Conservation (phyloP, 2,329 filamentous ascomycete species). For the Coniochaeta pulveracea region DNA sequence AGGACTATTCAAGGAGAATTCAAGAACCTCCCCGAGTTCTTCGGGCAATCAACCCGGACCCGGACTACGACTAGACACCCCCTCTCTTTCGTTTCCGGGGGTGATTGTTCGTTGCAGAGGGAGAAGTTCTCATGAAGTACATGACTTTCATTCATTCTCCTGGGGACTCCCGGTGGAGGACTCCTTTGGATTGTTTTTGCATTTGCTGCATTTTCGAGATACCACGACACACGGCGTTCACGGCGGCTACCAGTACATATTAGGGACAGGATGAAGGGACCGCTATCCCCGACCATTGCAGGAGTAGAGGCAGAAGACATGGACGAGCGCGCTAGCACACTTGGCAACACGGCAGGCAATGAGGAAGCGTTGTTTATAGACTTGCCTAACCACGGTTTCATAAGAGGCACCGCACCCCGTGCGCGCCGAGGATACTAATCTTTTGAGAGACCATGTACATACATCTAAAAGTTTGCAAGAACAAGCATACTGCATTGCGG, state of each 20-base stretch:
- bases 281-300: neutral
- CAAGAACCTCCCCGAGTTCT: conserved; percentile 40
- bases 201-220: conserved; percentile 29
- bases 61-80: conserved; percentile 21
- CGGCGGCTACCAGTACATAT: conserved; percentile 3
- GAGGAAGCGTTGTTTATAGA: too few species aligned
- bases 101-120: neutral
- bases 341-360: too few species aligned
- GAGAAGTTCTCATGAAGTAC: conserved; percentile 16
- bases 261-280: neutral
- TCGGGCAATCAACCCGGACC: conserved; percentile 53
- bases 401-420: too few species aligned
- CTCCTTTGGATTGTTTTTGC: conserved; percentile 20
- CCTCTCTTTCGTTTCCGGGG: neutral
- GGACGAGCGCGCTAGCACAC: too few species aligned
- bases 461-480: too few species aligned
- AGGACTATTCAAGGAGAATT: conserved; percentile 53
- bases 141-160: conserved; percentile 10
- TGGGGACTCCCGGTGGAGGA: conserved; percentile 10
- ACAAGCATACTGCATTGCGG: too few species aligned
- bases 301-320: neutral
- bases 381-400: too few species aligned
- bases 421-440: too few species aligned
- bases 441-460: too few species aligned
- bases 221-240: conserved; percentile 31